phyloP scores from a whole-genome alignment of 108 stramenopile species.

The Hondaea fermentalgiana region DNA sequence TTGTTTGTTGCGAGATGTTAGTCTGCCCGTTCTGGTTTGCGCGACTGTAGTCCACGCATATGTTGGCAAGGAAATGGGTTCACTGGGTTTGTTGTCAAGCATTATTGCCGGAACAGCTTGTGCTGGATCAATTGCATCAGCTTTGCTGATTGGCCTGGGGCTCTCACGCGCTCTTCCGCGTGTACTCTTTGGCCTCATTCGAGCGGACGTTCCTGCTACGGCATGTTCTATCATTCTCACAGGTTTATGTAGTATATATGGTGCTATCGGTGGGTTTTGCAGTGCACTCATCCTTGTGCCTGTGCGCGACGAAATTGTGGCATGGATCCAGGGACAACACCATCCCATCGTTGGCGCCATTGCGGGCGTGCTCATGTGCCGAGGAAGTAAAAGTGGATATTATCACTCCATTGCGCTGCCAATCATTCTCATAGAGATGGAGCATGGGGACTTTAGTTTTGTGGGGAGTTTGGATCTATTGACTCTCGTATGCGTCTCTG shows the following conservation, averaged over 20 bases:
- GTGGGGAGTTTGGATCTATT: slow-evolving; percentile 62
- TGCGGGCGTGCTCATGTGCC: slow-evolving; percentile 43
- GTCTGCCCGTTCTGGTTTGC: neutral
- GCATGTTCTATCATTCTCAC: neutral
- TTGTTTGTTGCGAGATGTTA: neutral
- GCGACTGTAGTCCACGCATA: neutral
- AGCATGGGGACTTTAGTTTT: slow-evolving; percentile 52
- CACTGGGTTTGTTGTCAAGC: neutral
- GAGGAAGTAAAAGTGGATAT: slow-evolving; percentile 65
- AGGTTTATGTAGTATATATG: neutral
- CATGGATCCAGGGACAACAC: neutral
- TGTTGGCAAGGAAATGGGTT: neutral
- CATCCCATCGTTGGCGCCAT: neutral
- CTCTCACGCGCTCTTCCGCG: neutral
- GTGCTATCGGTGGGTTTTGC: neutral
- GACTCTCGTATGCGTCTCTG: slow-evolving; percentile 64
- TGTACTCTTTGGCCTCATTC: neutral
- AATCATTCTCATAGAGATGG: slow-evolving; percentile 69
- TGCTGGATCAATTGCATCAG: neutral
- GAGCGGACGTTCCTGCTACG: neutral
- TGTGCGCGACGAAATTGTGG: neutral
- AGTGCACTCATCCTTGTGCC: neutral
- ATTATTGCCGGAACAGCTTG: neutral
- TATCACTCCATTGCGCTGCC: slow-evolving; percentile 66
- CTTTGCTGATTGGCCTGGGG: neutral